Conservation (phyloP, 208 protist species). For the Leishmania arabica region DNA sequence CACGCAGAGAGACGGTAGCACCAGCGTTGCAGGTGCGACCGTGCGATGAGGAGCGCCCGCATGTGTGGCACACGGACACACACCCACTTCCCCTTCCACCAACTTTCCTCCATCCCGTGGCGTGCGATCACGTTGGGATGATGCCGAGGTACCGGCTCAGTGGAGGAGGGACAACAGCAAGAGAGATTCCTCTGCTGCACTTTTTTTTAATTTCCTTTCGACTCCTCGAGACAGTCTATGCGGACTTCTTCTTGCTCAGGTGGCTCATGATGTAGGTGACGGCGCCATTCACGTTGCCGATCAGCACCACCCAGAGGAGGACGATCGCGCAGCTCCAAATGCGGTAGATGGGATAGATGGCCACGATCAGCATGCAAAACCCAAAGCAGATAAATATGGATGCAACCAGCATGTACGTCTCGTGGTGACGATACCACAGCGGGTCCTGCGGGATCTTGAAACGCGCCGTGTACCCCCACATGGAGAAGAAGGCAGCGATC, state of each 20-base stretch:
- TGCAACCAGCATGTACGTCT: constrained; percentile 45
- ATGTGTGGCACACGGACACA: background rate
- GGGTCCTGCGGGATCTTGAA: constrained; percentile 56
- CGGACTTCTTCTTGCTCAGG: constrained; percentile 18
- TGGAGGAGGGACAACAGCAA: background rate
- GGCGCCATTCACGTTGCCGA: constrained; percentile 30
- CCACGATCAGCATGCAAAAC: constrained; percentile 39
- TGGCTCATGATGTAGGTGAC: constrained; percentile 20
- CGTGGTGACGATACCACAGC: constrained; percentile 68
- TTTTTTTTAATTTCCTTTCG: background rate
- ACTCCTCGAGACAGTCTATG: background rate
- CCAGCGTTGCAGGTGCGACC: background rate
- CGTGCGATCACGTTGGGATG: background rate
- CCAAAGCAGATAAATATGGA: constrained; percentile 25
- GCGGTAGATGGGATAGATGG: constrained; percentile 59
- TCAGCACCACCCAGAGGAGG: constrained; percentile 24
- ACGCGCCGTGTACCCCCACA: constrained; percentile 72
- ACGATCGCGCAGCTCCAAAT: constrained; percentile 34
- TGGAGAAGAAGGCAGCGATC: constrained; percentile 57
- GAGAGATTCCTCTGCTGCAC: background rate
- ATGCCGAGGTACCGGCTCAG: background rate
- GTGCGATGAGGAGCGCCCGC: background rate
- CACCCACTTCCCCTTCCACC: background rate
- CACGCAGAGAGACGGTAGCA: background rate
- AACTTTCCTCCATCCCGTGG: background rate